phyloP scores from a whole-genome alignment of 2,329 filamentous ascomycete species.

The Keithomyces neogunnii region DNA sequence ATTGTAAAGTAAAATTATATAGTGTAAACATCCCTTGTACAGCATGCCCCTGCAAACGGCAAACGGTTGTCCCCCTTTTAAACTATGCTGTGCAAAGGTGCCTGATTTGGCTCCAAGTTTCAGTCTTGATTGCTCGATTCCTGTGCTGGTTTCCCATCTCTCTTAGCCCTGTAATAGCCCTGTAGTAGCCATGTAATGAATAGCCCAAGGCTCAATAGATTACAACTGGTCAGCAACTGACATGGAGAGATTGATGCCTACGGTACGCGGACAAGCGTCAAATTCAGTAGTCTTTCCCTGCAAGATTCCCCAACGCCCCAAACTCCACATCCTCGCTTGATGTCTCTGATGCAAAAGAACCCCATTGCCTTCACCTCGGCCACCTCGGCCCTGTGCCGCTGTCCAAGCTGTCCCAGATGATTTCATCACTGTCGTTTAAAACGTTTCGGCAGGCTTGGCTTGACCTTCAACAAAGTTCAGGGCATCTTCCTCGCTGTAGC shows the following conservation, averaged over 20 bases:
- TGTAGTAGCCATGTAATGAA: neutral
- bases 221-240: neutral
- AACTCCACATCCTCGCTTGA: neutral
- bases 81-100: no score
- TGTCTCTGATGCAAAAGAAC: neutral
- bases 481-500: slow-evolving; percentile 78
- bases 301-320: neutral
- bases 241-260: no score
- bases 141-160: neutral
- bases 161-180: neutral
- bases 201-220: neutral
- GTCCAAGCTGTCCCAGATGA: neutral
- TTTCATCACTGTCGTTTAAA: neutral
- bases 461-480: slow-evolving; percentile 92
- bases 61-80: neutral
- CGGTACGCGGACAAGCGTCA: neutral
- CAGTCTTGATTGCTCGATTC: neutral
- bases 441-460: slow-evolving; percentile 23
- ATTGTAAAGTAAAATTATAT: neutral
- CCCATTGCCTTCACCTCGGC: neutral
- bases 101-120: neutral
- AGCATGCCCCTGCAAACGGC: neutral
- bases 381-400: neutral
- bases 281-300: neutral
- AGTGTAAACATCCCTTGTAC: neutral